phyloP scores from a whole-genome alignment of 1,284 basidiomycete species.

The Fistulinella cinereoalba region DNA sequence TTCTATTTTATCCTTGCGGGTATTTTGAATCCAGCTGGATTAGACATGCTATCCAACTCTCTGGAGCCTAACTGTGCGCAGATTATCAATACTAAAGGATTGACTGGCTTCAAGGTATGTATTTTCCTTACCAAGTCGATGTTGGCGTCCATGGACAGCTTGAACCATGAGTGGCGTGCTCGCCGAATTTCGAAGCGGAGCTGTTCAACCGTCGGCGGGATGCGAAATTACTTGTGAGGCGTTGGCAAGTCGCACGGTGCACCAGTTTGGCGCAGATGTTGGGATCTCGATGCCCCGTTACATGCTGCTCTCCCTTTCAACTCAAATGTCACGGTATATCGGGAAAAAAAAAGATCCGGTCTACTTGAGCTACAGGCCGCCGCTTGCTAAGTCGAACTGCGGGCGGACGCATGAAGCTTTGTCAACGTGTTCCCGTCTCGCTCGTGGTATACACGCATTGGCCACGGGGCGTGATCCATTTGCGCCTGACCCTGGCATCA shows the following conservation, averaged over 20 bases:
- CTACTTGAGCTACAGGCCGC: too few relatives aligned
- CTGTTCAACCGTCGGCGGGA: conserved; percentile 11
- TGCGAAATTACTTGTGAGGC: conserved; percentile 11
- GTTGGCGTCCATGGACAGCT: background rate
- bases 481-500: conserved; percentile 6
- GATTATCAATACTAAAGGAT: too few relatives aligned
- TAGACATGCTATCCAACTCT: too few relatives aligned
- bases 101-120: background rate
- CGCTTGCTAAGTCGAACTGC: background rate
- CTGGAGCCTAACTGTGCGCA: too few relatives aligned
- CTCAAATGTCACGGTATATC: too few relatives aligned
- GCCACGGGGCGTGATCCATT: conserved; percentile 10
- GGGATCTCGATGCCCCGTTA: background rate
- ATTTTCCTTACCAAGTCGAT: background rate
- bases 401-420: background rate
- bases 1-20: too few relatives aligned
- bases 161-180: conserved; percentile 2
- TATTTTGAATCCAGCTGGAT: too few relatives aligned
- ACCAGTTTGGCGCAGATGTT: background rate
- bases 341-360: too few relatives aligned
- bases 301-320: too few relatives aligned
- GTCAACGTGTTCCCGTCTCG: background rate
- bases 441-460: conserved; percentile 21
- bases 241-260: background rate
- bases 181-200: conserved; percentile 6